phyloP scores from a whole-genome alignment of 495 filamentous ascomycete species.

The Trichoderma gamsii region DNA sequence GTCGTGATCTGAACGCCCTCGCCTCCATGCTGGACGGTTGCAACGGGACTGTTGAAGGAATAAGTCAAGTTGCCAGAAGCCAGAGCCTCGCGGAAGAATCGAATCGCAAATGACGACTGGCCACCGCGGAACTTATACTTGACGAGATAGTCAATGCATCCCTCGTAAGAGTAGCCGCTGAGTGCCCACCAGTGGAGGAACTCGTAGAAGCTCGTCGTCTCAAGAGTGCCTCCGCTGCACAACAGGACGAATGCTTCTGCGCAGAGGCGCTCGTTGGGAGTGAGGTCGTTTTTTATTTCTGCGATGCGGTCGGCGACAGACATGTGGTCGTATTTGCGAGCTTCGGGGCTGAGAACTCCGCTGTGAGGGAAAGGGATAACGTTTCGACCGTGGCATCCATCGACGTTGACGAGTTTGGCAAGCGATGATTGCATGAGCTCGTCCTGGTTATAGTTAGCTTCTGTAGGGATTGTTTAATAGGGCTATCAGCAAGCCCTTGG shows the following conservation, averaged over 20 bases:
- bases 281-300: not conserved
- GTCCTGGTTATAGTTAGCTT: not conserved
- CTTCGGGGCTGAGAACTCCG: not conserved
- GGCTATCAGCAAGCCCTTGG: not conserved
- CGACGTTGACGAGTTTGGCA: conserved; percentile 8
- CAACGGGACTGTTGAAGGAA: not conserved
- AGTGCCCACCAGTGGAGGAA: conserved; percentile 7
- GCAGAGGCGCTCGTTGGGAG: conserved; percentile 8
- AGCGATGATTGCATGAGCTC: conserved; percentile 1
- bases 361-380: not conserved
- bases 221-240: not conserved
- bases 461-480: not conserved
- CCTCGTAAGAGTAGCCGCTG: conserved; percentile 6
- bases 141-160: conserved; percentile 3
- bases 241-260: conserved; percentile 1
- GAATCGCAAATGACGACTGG: conserved; percentile 5
- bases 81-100: conserved; percentile 3
- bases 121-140: conserved; percentile 9
- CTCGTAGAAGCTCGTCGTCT: conserved; percentile 11
- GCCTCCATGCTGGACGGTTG: not conserved
- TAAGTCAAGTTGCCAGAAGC: conserved; percentile 4
- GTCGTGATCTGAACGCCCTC: not conserved
- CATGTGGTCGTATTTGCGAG: conserved; percentile 9
- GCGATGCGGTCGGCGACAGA: not conserved
- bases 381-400: not conserved